Base-by-base conservation (phyloP, 352 stramenopile species). In the Pythium angustatum region DNA sequence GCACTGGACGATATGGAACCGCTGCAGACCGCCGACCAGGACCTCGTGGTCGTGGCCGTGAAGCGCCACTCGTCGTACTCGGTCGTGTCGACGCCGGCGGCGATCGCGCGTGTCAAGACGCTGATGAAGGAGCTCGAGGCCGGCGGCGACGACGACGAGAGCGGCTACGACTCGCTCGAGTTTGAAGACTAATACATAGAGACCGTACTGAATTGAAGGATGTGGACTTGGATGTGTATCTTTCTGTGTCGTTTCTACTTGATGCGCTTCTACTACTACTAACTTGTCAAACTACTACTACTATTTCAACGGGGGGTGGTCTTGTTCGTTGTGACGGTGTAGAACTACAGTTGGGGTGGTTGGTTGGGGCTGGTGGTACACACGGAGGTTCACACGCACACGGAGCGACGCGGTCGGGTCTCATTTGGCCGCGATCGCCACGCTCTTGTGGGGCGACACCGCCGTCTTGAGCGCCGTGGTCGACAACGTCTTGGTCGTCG, bases 31-130 rank as follows among this genome's bases (percentile, higher is more conserved):
- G 77, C 73, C 9, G 85, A 93, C 58, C 75, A 75, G 50, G 85
- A 93, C 50, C 79, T 93, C 31, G 70, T 85, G 61, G 59, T 93
- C 22, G 70, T 83, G 2, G 78, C 78, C 22, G 71, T 68, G 21
- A 93, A 91, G 64, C 81, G 85, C 51, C 79, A 91, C 68, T 91
- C 78, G 43, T 93, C 85, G 43, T 90, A 88, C 72, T 90, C 85
- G 55, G 78, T 93, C 45, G 71, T 81, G 45, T 87, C 81, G 9
- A 81, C 76, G 41, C 70, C 79, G 43, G 66, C 78, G 19, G 73
- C 83, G 27, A 83, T 93, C 65, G 79, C 73, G 12, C 79, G 85
- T 19, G 72, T 91, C 53, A 91, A 91, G 75, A 73, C 81, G 27
- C 69, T 93, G 33, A 64, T 93, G 49, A 78, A 86, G 49, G 85